These are phyloP conservation scores for Phytophthora tentaculata DNA, from an alignment of 352 stramenopile genomes.

Conservation along the genomic window DNA sequence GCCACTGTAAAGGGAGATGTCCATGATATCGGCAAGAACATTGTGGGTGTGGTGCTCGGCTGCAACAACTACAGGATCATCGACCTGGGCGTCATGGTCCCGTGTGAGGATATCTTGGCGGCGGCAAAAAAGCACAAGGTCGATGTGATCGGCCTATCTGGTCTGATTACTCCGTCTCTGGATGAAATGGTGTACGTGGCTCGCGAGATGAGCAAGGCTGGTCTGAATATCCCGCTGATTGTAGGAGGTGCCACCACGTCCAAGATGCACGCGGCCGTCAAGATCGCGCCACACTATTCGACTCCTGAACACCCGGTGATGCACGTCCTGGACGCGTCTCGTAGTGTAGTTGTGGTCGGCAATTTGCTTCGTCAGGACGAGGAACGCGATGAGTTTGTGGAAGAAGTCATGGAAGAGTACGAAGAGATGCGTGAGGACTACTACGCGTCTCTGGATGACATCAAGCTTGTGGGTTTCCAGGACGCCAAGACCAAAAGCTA, in stretches of 20 bases:
- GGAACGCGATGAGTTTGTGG: conserved; percentile 94
- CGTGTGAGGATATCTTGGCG: conserved; percentile 86
- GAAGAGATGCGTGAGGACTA: conserved; percentile 92
- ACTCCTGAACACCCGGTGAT: conserved; percentile 96
- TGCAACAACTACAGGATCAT: conserved; percentile 99
- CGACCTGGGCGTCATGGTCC: conserved; percentile 98
- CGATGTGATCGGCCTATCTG: conserved; percentile 97
- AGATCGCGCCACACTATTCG: conserved; percentile 97
- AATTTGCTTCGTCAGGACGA: conserved; percentile 91
- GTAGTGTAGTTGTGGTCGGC: conserved; percentile 95
- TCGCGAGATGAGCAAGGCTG: conserved; percentile 94
- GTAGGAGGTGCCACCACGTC: conserved; percentile 98
- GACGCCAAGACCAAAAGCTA: conserved; percentile 72
- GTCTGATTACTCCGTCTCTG: conserved; percentile 97
- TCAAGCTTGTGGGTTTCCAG: conserved; percentile 66
- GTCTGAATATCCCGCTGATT: conserved; percentile 95
- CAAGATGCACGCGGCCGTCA: conserved; percentile 98
- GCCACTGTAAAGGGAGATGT: conserved; percentile 99
- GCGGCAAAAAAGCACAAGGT: conserved; percentile 85
- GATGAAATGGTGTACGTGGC: conserved; percentile 99
- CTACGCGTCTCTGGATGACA: conserved; percentile 77
- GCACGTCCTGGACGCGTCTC: conserved; percentile 97
- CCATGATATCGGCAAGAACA: conserved; percentile 99
- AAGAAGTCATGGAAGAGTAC: conserved; percentile 95
- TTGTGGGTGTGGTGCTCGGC: conserved; percentile 97